Conservation (phyloP, 1,284 basidiomycete species). For the Schizophyllum commune region DNA sequence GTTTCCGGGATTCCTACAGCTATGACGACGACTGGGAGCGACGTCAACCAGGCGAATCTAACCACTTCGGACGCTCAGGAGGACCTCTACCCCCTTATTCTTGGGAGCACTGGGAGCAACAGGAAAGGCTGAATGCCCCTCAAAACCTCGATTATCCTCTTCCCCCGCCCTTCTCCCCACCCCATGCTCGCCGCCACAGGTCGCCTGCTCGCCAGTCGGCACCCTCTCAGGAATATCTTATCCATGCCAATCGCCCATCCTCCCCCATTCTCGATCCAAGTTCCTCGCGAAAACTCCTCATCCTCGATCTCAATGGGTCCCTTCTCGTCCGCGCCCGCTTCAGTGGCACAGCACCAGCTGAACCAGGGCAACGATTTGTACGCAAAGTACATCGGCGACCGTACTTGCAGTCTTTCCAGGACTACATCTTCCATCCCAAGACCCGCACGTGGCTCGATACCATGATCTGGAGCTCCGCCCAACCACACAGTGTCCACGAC, state of each 20-base stretch:
- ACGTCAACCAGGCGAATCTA: too few relatives aligned
- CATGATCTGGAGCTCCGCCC: conserved; percentile 71
- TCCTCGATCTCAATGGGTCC: conserved; percentile 68
- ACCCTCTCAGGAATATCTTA: too few relatives aligned
- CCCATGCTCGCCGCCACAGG: too few relatives aligned
- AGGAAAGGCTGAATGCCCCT: neutral
- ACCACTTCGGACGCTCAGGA: too few relatives aligned
- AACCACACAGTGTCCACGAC: conserved; percentile 53
- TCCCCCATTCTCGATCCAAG: neutral
- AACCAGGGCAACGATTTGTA: too few relatives aligned
- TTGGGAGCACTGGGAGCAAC: neutral
- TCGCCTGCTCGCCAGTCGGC: too few relatives aligned
- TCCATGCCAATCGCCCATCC: neutral
- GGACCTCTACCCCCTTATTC: neutral
- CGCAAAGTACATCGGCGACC: conserved; percentile 39
- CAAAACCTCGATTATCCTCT: neutral
- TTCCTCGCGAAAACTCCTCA: conserved; percentile 43
- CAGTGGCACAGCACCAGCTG: too few relatives aligned
- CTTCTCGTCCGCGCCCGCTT: conserved; percentile 41
- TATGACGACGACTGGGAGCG: neutral
- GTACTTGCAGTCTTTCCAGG: conserved; percentile 48
- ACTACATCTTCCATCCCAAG: conserved; percentile 42
- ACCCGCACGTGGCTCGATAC: conserved; percentile 49
- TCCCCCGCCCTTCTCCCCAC: neutral
- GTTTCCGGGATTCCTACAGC: neutral